Evolutionary conservation across 75 land plant genomes (phyloP).

Genomic region (Picea sitchensis): DNA sequence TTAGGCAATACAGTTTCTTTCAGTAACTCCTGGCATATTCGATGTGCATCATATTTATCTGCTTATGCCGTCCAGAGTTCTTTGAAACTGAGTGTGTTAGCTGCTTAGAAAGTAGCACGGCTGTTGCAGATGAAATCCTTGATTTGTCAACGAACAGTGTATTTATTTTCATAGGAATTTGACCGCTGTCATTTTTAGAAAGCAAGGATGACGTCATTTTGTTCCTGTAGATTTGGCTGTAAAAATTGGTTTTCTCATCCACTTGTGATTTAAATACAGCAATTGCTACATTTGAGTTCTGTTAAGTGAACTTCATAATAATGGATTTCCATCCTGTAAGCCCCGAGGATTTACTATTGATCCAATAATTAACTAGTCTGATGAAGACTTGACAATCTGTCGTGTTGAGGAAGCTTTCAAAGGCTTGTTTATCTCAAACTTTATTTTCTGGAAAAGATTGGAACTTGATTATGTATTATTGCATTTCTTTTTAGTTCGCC

Average conservation of each 20-base stretch:
- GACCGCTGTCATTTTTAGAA: background rate
- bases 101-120: too few relatives aligned
- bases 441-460: background rate
- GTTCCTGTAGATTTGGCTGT: background rate
- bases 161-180: background rate
- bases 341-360: background rate
- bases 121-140: constrained; percentile 3
- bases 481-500: too few relatives aligned
- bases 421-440: background rate
- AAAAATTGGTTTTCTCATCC: constrained; percentile 6
- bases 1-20: background rate
- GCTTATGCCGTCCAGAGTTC: background rate
- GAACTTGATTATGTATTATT: too few relatives aligned
- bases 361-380: constrained; percentile 2
- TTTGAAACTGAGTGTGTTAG: background rate
- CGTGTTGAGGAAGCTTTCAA: background rate
- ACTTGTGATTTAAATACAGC: constrained; percentile 1
- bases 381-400: background rate
- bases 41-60: constrained; percentile 1
- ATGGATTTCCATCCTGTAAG: constrained; percentile 10
- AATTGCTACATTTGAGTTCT: background rate
- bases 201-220: constrained; percentile 4
- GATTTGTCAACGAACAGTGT: background rate
- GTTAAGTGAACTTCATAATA: constrained; percentile 7
- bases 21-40: background rate